Evolutionary conservation across 352 stramenopile species (phyloP).

Genomic region (Globisporangium nodosum): DNA sequence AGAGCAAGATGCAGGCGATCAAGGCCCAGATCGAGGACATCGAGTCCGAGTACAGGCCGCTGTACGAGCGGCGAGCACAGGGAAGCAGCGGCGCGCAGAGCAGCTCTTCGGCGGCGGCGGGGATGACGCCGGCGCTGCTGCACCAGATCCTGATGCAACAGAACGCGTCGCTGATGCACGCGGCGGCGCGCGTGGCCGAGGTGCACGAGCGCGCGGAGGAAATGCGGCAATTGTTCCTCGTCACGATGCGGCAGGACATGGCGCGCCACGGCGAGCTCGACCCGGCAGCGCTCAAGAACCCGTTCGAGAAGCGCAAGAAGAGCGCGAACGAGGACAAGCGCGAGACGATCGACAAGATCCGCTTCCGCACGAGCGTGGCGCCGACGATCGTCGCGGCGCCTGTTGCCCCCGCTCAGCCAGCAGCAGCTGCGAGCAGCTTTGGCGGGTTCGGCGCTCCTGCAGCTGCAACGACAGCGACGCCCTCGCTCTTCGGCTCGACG

Average conservation of each 20-base stretch:
- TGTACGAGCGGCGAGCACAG: constrained; percentile 26
- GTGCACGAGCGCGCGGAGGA: constrained; percentile 73
- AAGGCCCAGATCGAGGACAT: constrained; percentile 75
- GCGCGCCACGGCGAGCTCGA: constrained; percentile 57
- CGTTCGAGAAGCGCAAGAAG: constrained; percentile 76
- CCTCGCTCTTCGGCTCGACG: constrained; percentile 7
- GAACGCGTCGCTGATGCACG: constrained; percentile 73
- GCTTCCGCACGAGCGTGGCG: constrained; percentile 67
- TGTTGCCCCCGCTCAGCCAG: constrained; percentile 10
- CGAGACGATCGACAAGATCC: constrained; percentile 69
- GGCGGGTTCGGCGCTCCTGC: constrained; percentile 4
- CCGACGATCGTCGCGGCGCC: constrained; percentile 49
- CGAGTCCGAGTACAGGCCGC: constrained; percentile 52
- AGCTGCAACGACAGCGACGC: neutral
- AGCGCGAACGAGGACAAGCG: constrained; percentile 52
- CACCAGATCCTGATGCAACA: constrained; percentile 76
- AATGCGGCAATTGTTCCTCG: constrained; percentile 63
- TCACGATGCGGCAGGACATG: constrained; percentile 57
- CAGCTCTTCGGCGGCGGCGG: neutral
- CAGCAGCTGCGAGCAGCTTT: constrained; percentile 4
- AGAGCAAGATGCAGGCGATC: constrained; percentile 62
- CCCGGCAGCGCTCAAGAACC: constrained; percentile 58
- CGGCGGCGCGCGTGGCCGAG: constrained; percentile 64
- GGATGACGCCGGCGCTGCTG: constrained; percentile 30
- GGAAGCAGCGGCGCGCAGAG: no score